These are phyloP conservation scores for Amanita thiersii DNA, from an alignment of 768 basidiomycete genomes.

Conservation along the genomic window DNA sequence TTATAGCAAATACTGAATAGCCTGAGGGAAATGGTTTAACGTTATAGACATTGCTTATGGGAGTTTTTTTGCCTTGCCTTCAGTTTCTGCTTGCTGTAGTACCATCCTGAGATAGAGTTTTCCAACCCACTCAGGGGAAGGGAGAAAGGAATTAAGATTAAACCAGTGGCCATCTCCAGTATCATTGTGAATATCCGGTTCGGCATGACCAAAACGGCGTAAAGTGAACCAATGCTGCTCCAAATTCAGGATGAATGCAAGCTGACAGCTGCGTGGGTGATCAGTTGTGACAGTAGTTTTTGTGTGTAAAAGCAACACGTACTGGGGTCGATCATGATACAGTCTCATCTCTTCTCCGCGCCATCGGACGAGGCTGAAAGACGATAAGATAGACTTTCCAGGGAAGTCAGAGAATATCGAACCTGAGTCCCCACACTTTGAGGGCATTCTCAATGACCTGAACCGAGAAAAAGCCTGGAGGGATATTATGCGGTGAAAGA, in stretches of 20 bases:
- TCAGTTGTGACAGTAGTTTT: background rate
- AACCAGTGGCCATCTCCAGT: conserved; percentile 70
- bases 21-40: conserved; percentile 37
- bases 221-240: conserved; percentile 88
- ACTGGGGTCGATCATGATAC: conserved; percentile 76
- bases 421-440: conserved; percentile 80
- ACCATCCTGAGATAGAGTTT: conserved; percentile 81
- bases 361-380: conserved; percentile 70
- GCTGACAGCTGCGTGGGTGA: conserved; percentile 48
- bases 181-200: conserved; percentile 31
- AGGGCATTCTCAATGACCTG: conserved; percentile 84
- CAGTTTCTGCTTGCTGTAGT: conserved; percentile 77
- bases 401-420: conserved; percentile 12
- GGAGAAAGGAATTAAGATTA: conserved; percentile 74
- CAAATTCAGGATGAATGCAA: conserved; percentile 83
- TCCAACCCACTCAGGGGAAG: conserved; percentile 73
- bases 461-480: conserved; percentile 81
- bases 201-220: conserved; percentile 63
- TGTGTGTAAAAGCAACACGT: conserved; percentile 16
- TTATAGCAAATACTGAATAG: conserved; percentile 75
- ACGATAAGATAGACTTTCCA: conserved; percentile 8
- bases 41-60: background rate
- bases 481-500: conserved; percentile 1
- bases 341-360: conserved; percentile 73
- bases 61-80: conserved; percentile 41